Evolutionary conservation across 2,329 filamentous ascomycete species (phyloP).

Genomic region (Ophiostoma piceae): DNA sequence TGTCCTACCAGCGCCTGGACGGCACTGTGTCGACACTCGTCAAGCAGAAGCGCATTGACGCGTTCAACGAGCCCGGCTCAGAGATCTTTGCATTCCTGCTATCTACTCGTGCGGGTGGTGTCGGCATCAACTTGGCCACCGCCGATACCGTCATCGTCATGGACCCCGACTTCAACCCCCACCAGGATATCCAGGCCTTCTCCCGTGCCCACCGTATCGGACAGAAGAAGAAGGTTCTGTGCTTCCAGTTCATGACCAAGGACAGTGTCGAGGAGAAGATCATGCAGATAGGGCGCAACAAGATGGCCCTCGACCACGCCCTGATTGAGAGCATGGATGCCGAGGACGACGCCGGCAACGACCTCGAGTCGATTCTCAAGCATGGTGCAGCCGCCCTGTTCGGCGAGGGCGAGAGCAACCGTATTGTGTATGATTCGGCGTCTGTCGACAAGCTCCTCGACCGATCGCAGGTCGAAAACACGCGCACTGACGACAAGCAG

Average conservation of each 20-base stretch:
- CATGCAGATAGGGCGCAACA: conserved; percentile 89
- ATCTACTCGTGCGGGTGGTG: conserved; percentile 89
- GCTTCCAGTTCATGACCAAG: conserved; percentile 90
- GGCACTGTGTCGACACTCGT: conserved; percentile 74
- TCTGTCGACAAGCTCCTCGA: conserved; percentile 91
- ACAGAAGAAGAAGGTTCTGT: conserved; percentile 90
- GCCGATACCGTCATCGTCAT: conserved; percentile 98
- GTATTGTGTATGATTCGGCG: conserved; percentile 74
- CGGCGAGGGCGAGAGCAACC: conserved; percentile 62
- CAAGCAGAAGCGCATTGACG: conserved; percentile 91
- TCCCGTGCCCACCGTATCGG: conserved; percentile 94
- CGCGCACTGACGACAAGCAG: conserved; percentile 55
- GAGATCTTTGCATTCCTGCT: conserved; percentile 83
- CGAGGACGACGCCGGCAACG: conserved; percentile 70
- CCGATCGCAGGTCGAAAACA: conserved; percentile 72
- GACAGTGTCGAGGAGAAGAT: conserved; percentile 91
- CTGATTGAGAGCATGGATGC: conserved; percentile 88
- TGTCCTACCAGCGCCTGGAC: conserved; percentile 75
- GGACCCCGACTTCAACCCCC: conserved; percentile 94
- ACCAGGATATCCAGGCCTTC: conserved; percentile 93
- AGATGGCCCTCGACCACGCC: conserved; percentile 92
- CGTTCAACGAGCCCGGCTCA: conserved; percentile 82
- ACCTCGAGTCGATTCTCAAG: conserved; percentile 80
- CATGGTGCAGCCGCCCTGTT: conserved; percentile 87
- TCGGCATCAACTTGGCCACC: conserved; percentile 94